Conservation (phyloP, 768 basidiomycete genomes). For the Hypholoma sublateritium region DNA sequence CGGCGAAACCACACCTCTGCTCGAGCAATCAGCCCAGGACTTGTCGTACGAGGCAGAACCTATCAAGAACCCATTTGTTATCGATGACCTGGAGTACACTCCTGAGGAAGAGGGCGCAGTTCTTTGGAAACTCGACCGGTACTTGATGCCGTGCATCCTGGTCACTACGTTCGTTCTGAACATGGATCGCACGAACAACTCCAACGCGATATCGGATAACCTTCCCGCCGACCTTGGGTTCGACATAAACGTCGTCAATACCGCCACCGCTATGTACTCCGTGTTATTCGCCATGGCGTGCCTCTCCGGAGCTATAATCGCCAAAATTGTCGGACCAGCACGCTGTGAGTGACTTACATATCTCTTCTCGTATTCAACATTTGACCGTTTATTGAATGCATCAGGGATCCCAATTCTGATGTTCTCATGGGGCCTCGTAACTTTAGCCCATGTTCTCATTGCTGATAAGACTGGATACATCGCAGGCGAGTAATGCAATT, state of each 20-base stretch:
- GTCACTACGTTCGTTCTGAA: slow-evolving; percentile 35
- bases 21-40: neutral
- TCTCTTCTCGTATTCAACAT: neutral
- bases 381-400: neutral
- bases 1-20: slow-evolving; percentile 13
- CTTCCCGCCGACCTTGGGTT: slow-evolving; percentile 38
- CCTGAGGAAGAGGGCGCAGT: slow-evolving; percentile 33
- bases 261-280: slow-evolving; percentile 34
- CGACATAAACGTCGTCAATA: slow-evolving; percentile 38
- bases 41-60: neutral
- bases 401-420: slow-evolving; percentile 39
- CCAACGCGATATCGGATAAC: slow-evolving; percentile 41
- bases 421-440: slow-evolving; percentile 41
- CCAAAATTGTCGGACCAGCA: slow-evolving; percentile 38
- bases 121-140: slow-evolving; percentile 20
- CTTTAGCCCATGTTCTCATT: slow-evolving; percentile 34
- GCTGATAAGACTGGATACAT: slow-evolving; percentile 36
- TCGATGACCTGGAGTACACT: slow-evolving; percentile 28
- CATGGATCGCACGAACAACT: slow-evolving; percentile 43
- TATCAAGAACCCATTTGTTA: slow-evolving; percentile 24
- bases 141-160: slow-evolving; percentile 32
- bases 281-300: slow-evolving; percentile 34
- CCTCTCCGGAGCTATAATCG: slow-evolving; percentile 36
- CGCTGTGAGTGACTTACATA: slow-evolving; percentile 25
- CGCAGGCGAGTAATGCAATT: slow-evolving; percentile 19